phyloP scores from a whole-genome alignment of 306 rosid genomes.

The Glycine soja region DNA sequence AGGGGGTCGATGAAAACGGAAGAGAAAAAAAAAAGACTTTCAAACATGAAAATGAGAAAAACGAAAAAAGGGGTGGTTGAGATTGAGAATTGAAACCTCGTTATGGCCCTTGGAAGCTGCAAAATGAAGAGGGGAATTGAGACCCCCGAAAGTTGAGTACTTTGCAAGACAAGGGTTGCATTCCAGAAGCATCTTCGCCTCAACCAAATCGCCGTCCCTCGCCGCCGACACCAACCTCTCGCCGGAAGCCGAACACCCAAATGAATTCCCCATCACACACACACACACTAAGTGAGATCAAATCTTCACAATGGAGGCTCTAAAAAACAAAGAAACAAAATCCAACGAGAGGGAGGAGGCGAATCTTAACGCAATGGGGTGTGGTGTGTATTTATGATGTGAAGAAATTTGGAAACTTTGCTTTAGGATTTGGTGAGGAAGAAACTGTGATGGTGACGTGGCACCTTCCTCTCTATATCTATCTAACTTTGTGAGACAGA shows the following conservation, averaged over 20 bases:
- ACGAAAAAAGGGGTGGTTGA: neutral
- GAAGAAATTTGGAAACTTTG: constrained; percentile 34
- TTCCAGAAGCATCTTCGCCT: constrained; percentile 92
- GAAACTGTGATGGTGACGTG: constrained; percentile 49
- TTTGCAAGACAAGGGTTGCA: constrained; percentile 93
- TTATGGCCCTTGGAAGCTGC: constrained; percentile 98
- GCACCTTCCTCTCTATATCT: constrained; percentile 22
- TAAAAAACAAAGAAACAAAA: neutral
- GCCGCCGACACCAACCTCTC: constrained; percentile 98
- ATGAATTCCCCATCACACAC: constrained; percentile 81
- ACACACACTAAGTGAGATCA: constrained; percentile 1
- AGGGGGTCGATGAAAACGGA: neutral
- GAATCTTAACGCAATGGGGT: constrained; percentile 41
- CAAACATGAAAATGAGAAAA: neutral
- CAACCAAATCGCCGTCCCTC: constrained; percentile 93
- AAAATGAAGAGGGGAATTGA: constrained; percentile 97
- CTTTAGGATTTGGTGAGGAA: constrained; percentile 37
- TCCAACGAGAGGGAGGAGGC: neutral
- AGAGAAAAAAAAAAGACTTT: neutral
- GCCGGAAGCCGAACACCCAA: constrained; percentile 98
- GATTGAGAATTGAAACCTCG: constrained; percentile 61
- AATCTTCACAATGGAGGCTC: neutral
- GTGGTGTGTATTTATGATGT: neutral
- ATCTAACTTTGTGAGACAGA: neutral
- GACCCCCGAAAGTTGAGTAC: constrained; percentile 94